Evolutionary conservation across 768 basidiomycete genomes (phyloP).

Genomic region (Termitomyces bulborhizus): DNA sequence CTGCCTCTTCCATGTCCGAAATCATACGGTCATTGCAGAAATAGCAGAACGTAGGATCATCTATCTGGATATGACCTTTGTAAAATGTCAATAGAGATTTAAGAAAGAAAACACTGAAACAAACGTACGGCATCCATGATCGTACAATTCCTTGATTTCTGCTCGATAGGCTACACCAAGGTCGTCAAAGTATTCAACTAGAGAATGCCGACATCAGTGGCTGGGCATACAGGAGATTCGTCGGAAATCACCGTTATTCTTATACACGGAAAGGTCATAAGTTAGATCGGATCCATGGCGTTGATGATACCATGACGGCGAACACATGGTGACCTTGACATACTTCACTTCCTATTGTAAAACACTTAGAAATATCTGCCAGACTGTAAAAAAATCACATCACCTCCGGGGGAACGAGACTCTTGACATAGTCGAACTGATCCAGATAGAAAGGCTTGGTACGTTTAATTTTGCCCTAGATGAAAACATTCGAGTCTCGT

Average conservation of each 20-base stretch:
- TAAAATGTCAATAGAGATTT: neutral
- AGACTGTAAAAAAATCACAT: neutral
- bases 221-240: neutral
- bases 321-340: slow-evolving; percentile 68
- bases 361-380: slow-evolving; percentile 4
- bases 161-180: slow-evolving; percentile 40
- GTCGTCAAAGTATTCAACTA: slow-evolving; percentile 48
- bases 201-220: neutral
- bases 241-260: slow-evolving; percentile 41
- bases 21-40: slow-evolving; percentile 60
- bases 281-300: slow-evolving; percentile 55
- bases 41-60: slow-evolving; percentile 52
- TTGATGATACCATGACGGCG: slow-evolving; percentile 69
- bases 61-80: slow-evolving; percentile 46
- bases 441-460: slow-evolving; percentile 56
- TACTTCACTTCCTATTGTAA: slow-evolving; percentile 43
- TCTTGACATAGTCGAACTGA: slow-evolving; percentile 57
- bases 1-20: slow-evolving; percentile 47
- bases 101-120: neutral
- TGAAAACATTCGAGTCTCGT: slow-evolving; percentile 13
- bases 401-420: slow-evolving; percentile 49
- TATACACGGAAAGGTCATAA: slow-evolving; percentile 54
- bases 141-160: slow-evolving; percentile 43
- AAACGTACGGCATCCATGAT: slow-evolving; percentile 40
- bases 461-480: slow-evolving; percentile 56